Evolutionary conservation across 257 asterid genomes (phyloP).

Genomic region (Rhazya stricta): DNA sequence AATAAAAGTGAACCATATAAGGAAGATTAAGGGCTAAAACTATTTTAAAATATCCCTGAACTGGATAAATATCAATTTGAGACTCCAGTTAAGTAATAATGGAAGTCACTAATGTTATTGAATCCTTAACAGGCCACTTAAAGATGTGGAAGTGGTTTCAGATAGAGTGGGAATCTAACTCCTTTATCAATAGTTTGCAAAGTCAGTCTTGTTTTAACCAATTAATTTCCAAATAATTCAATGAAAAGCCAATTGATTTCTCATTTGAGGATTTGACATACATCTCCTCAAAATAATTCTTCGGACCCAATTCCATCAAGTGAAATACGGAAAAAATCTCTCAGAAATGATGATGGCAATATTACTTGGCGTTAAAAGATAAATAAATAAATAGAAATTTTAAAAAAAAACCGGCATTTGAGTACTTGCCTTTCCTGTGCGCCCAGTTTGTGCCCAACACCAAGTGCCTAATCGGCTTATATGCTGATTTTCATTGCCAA

Average conservation of each 20-base stretch:
- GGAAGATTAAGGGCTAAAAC: not conserved
- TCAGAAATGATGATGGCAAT: not conserved
- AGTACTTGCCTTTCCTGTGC: conserved; percentile 82
- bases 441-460: conserved; percentile 92
- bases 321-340: not conserved
- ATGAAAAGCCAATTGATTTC: not conserved
- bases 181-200: not conserved
- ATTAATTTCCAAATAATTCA: not conserved
- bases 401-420: not conserved
- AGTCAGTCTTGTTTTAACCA: not conserved
- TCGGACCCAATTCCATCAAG: not conserved
- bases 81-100: not conserved
- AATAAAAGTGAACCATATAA: not conserved
- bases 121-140: not conserved
- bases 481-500: conserved; percentile 82
- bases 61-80: not conserved
- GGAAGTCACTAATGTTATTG: not conserved
- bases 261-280: not conserved
- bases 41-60: not conserved
- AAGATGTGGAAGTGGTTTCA: not conserved
- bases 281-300: not conserved
- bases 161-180: not conserved
- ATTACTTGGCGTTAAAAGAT: too few relatives aligned
- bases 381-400: too few relatives aligned
- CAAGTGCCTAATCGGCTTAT: conserved; percentile 70